phyloP scores from a whole-genome alignment of 73 alveolate genomes.

The Stentor roeselii region DNA sequence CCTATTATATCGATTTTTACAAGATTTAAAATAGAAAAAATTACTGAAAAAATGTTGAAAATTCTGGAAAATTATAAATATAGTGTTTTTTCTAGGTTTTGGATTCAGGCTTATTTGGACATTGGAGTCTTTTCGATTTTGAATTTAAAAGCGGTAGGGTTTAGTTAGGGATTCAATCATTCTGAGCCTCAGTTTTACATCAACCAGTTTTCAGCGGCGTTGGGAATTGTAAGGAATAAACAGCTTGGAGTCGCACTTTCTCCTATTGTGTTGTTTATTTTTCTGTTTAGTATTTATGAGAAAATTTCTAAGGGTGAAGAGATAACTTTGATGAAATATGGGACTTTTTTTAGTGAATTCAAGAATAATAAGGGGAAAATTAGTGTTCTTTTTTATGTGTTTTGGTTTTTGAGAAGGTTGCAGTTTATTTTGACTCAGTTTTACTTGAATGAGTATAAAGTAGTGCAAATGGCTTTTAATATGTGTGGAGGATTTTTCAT shows the following conservation, averaged over 20 bases:
- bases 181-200: too few relatives aligned
- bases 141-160: background rate
- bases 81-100: background rate
- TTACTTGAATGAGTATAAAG: background rate
- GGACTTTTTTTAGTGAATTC: background rate
- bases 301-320: background rate
- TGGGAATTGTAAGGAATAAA: background rate
- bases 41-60: background rate
- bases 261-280: background rate
- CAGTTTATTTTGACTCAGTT: slow-evolving; percentile 7
- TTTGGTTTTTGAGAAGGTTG: background rate
- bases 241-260: background rate
- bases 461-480: background rate
- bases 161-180: background rate
- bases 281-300: background rate
- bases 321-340: background rate
- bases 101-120: background rate
- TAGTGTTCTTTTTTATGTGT: background rate
- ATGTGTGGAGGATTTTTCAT: background rate
- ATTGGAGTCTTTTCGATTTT: background rate
- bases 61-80: background rate
- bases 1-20: background rate
- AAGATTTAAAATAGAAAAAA: background rate
- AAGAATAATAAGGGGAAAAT: slow-evolving; percentile 7
- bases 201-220: background rate